Evolutionary conservation across 1,284 basidiomycete genomes (phyloP).

Genomic region (Trametes pubescens): DNA sequence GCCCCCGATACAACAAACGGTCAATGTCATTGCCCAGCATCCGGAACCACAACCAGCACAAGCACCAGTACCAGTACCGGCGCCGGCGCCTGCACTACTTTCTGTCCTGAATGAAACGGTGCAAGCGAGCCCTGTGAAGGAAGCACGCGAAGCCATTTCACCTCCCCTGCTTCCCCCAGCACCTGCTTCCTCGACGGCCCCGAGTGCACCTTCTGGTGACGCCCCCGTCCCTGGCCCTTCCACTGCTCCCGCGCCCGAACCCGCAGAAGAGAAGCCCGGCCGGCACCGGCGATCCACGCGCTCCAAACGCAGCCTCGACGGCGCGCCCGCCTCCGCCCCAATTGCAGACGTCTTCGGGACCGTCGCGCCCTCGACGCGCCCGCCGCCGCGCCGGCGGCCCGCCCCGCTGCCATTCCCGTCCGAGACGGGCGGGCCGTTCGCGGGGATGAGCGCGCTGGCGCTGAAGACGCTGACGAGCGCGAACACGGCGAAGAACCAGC

Average conservation of each 20-base stretch:
- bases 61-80: not conserved
- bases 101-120: not conserved
- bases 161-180: not conserved
- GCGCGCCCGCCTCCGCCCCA: slow-evolving; percentile 37
- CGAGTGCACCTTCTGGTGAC: not conserved
- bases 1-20: not conserved
- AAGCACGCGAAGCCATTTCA: not conserved
- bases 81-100: not conserved
- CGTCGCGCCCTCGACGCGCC: slow-evolving; percentile 25
- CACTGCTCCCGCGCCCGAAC: not conserved
- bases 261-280: slow-evolving; percentile 4
- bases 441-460: slow-evolving; percentile 70
- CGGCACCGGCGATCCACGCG: slow-evolving; percentile 59
- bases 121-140: slow-evolving; percentile 6
- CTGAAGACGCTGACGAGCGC: slow-evolving; percentile 72
- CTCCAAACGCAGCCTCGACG: slow-evolving; percentile 50
- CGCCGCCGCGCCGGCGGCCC: slow-evolving; percentile 41
- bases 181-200: not conserved
- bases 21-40: slow-evolving; percentile 13
- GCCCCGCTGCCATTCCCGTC: slow-evolving; percentile 43
- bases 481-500: slow-evolving; percentile 77
- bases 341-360: slow-evolving; percentile 48
- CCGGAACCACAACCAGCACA: slow-evolving; percentile 2
- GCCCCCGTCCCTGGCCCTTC: slow-evolving; percentile 9
- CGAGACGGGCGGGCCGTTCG: slow-evolving; percentile 55